These are phyloP conservation scores for Pleurotus salmoneostramineus DNA, from an alignment of 768 basidiomycete species.

Conservation along the genomic window DNA sequence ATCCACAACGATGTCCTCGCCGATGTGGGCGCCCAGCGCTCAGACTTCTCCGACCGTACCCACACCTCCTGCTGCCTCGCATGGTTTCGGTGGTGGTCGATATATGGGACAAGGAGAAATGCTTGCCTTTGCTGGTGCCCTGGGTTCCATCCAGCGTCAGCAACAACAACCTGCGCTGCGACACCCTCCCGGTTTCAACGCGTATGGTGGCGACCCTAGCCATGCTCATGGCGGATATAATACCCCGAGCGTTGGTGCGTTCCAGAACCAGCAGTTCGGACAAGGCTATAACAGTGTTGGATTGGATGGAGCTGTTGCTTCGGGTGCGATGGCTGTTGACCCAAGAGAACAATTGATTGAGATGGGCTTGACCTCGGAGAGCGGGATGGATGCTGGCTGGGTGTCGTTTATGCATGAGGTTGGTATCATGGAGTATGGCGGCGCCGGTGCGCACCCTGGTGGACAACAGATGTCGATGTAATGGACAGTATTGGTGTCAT, in stretches of 20 bases:
- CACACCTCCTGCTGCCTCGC: background rate
- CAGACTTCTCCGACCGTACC: background rate
- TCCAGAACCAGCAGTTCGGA: background rate
- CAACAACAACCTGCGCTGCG: background rate
- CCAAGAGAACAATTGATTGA: constrained; percentile 25
- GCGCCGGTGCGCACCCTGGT: background rate
- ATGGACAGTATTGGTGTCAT: background rate
- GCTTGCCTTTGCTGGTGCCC: background rate
- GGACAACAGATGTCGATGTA: constrained; percentile 3
- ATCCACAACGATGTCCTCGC: background rate
- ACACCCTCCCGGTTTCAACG: background rate
- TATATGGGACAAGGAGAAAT: background rate
- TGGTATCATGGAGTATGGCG: constrained; percentile 36
- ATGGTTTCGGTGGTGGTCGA: background rate
- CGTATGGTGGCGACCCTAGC: background rate
- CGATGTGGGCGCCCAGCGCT: background rate
- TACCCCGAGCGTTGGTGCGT: no score
- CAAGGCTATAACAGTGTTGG: background rate
- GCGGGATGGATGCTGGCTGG: constrained; percentile 45
- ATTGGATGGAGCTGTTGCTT: background rate
- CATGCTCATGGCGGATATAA: background rate
- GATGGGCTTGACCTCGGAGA: constrained; percentile 39
- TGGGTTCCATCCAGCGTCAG: background rate
- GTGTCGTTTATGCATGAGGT: constrained; percentile 45
- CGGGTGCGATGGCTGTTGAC: constrained; percentile 1